Base-by-base conservation (phyloP, 2,329 filamentous ascomycete genomes). In the Colletotrichum sidae region DNA sequence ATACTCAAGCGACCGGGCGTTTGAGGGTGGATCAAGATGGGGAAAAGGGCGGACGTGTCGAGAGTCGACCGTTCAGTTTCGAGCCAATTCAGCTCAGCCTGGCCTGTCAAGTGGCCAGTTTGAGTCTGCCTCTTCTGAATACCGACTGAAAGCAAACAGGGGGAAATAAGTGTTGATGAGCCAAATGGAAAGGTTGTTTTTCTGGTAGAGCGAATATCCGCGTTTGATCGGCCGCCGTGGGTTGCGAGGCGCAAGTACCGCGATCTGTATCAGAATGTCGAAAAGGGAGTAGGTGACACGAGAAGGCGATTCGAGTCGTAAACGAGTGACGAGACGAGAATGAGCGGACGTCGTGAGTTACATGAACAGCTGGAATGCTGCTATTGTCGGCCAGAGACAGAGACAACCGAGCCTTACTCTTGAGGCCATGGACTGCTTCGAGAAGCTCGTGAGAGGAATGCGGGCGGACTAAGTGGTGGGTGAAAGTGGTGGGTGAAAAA, bases 151-250 rank as follows among this genome's bases (percentile, higher is more conserved):
- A 42, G 49, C 17, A 15, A 42, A 9, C n/a, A 54, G 38, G 41
- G n/a, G 37, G 34, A 34, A 38, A 45, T 34, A 52, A 34, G 51
- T 41, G 25, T 34, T 42, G 34, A 39, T 12, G 57, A 37, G 25
- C 25, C 4, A 25, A 25, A 25, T 38, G 33, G 13, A 34, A 60
- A 34, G 13, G 44, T 25, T 25, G 44, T 42, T 53, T 13, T 46
- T 55, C 46, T 65, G 54, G 60, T 55, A 42, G n/a, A 37, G 60
- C 33, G 50, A 65, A 41, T 59, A 55, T 59, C 64, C 64, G 64
- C 49, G 64, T 67, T 67, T 65, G 64, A 67, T 67, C 64, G 64
- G 60, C 64, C 60, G 35, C 45, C 15, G 49, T 45, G 44, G 54
- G 54, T 49, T 60, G 54, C 64, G 65, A 67, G 60, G 55, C 64